These are phyloP conservation scores for Cryptococcus depauperatus DNA, from an alignment of 1,284 basidiomycete genomes.

Conservation along the genomic window DNA sequence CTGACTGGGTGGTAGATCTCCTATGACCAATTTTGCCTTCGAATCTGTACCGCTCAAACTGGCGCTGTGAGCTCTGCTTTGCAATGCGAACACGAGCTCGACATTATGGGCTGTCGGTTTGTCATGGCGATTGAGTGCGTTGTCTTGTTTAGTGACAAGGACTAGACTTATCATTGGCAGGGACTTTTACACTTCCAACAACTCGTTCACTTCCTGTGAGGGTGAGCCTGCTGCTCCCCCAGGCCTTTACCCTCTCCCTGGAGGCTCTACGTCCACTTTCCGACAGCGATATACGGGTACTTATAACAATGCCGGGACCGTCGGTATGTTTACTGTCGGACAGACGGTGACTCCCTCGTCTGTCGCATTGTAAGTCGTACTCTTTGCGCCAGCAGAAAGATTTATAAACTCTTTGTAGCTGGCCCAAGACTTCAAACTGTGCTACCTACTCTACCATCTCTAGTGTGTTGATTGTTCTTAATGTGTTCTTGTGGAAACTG, in stretches of 20 bases:
- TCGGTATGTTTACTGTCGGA: constrained; percentile 29
- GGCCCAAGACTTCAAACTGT: constrained; percentile 43
- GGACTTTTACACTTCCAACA: constrained; percentile 35
- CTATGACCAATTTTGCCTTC: constrained; percentile 44
- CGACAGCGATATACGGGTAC: constrained; percentile 45
- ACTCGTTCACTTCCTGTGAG: constrained; percentile 45
- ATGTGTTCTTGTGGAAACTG: background rate
- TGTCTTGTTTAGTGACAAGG: too few relatives aligned
- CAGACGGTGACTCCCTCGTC: constrained; percentile 36
- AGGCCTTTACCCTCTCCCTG: constrained; percentile 39
- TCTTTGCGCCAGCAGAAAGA: too few relatives aligned
- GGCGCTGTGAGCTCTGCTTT: constrained; percentile 33
- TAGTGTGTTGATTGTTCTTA: constrained; percentile 10
- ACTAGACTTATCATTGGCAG: too few relatives aligned
- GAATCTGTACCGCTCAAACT: constrained; percentile 44
- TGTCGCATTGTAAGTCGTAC: constrained; percentile 22
- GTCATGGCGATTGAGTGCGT: constrained; percentile 43
- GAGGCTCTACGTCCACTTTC: constrained; percentile 43
- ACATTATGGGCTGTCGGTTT: constrained; percentile 45
- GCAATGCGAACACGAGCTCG: constrained; percentile 41
- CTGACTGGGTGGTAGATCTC: constrained; percentile 11
- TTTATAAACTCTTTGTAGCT: constrained; percentile 13
- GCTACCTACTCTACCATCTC: constrained; percentile 42
- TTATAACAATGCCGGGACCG: constrained; percentile 21
- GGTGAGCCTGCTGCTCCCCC: constrained; percentile 43